Evolutionary conservation across 2,329 filamentous ascomycete species (phyloP).

Genomic region (Coniochaeta sp.): DNA sequence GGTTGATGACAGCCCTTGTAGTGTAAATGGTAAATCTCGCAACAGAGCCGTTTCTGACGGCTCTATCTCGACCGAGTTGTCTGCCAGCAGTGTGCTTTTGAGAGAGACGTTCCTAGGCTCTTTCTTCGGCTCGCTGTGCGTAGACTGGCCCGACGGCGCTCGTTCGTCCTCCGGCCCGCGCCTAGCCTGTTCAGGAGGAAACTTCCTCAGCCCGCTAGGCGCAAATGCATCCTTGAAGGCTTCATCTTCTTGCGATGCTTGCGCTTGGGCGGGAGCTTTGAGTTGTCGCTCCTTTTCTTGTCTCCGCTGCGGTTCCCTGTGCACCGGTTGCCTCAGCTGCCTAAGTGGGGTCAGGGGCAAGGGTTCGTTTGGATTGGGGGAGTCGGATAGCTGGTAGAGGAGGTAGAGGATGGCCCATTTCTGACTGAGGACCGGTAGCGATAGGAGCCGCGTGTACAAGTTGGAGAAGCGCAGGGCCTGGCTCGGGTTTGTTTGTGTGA

Average conservation of each 20-base stretch:
- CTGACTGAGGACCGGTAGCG: slow-evolving; percentile 85
- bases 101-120: slow-evolving; percentile 43
- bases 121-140: slow-evolving; percentile 16
- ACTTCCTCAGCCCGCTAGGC: slow-evolving; percentile 40
- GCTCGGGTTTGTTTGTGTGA: slow-evolving; percentile 70
- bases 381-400: slow-evolving; percentile 74
- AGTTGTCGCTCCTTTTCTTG: slow-evolving; percentile 10
- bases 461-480: slow-evolving; percentile 84
- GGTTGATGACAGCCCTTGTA: slow-evolving; percentile 85
- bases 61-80: slow-evolving; percentile 48
- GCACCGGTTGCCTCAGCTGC: slow-evolving; percentile 23
- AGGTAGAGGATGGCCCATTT: slow-evolving; percentile 97
- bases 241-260: slow-evolving; percentile 36
- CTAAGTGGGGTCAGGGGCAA: slow-evolving; percentile 34
- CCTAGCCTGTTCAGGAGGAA: slow-evolving; percentile 33
- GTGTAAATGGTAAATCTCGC: slow-evolving; percentile 81
- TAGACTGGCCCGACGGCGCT: slow-evolving; percentile 5
- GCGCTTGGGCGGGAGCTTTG: slow-evolving; percentile 26
- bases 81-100: slow-evolving; percentile 50
- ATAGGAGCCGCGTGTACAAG: slow-evolving; percentile 79
- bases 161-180: slow-evolving; percentile 26
- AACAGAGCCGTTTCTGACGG: slow-evolving; percentile 61
- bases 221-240: slow-evolving; percentile 47
- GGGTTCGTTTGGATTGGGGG: slow-evolving; percentile 47
- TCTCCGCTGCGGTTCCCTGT: slow-evolving; percentile 11